Conservation (phyloP, 192 early-diverging fungal genomes). For the Podila minutissima region DNA sequence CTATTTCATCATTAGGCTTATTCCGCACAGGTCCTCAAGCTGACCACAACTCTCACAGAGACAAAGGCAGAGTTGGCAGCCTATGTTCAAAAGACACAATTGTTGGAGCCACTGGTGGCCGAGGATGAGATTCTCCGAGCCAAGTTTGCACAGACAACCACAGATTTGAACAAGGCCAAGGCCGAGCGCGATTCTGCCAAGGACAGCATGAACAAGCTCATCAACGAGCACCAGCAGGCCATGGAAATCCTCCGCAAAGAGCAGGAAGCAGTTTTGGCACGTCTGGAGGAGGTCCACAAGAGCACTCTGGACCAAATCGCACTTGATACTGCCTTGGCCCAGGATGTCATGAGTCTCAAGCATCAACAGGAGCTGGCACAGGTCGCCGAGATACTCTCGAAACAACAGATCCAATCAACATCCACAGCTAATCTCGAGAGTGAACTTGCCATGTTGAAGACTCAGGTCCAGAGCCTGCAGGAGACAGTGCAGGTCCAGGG, state of each 20-base stretch:
- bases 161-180: constrained; percentile 32
- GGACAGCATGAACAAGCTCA: constrained; percentile 44
- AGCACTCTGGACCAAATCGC: constrained; percentile 18
- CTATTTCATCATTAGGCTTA: background rate
- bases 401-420: background rate
- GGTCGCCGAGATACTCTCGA: background rate
- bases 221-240: constrained; percentile 41
- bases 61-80: constrained; percentile 37
- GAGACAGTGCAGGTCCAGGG: constrained; percentile 3
- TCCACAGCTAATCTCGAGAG: background rate
- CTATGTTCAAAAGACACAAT: constrained; percentile 41
- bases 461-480: constrained; percentile 6
- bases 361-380: constrained; percentile 27
- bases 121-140: constrained; percentile 43
- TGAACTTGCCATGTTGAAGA: constrained; percentile 1
- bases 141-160: constrained; percentile 29
- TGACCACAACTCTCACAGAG: constrained; percentile 1
- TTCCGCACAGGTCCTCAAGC: background rate
- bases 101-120: constrained; percentile 39
- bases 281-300: constrained; percentile 19
- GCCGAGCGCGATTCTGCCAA: constrained; percentile 44
- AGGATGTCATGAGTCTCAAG: constrained; percentile 19
- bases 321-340: constrained; percentile 27
- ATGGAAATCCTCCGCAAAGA: constrained; percentile 29
- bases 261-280: constrained; percentile 19